Percentiles rank a stretch among this genome's conserved stretches.
These are phyloP conservation scores for Stevia rebaudiana DNA, from an alignment of 140 eudicot genomes.

Conservation along the genomic window DNA sequence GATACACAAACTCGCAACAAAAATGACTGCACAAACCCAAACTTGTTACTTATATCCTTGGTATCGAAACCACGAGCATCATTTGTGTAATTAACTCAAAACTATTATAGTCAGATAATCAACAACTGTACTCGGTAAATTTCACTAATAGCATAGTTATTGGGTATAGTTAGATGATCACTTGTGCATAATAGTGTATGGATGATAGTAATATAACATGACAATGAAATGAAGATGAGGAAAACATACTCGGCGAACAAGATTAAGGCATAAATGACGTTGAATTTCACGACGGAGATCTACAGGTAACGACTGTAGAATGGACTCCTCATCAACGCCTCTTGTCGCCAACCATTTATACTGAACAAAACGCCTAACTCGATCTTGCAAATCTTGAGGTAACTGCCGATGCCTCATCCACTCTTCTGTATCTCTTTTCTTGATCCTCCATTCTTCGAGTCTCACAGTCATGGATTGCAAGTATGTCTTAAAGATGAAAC, in stretches of 20 bases:
- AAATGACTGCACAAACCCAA: too few relatives aligned
- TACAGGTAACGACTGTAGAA: slow-evolving; percentile 61
- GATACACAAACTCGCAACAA: too few relatives aligned
- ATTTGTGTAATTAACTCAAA: too few relatives aligned
- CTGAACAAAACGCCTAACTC: slow-evolving; percentile 76
- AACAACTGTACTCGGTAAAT: too few relatives aligned
- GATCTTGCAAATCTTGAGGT: slow-evolving; percentile 62
- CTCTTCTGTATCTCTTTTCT: slow-evolving; percentile 80
- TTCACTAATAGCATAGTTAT: too few relatives aligned
- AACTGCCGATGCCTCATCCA: slow-evolving; percentile 98
- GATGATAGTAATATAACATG: not conserved
- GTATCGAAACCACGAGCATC: too few relatives aligned
- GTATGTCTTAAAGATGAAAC: slow-evolving; percentile 43
- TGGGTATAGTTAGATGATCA: not conserved
- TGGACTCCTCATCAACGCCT: slow-evolving; percentile 83
- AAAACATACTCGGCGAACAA: slow-evolving; percentile 82
- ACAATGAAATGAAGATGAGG: not conserved
- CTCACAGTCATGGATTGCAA: slow-evolving; percentile 81
- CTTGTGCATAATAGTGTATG: not conserved
- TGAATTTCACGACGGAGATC: slow-evolving; percentile 94
- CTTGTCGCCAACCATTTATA: slow-evolving; percentile 89
- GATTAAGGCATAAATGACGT: slow-evolving; percentile 84
- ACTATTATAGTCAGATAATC: not conserved
- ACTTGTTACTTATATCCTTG: too few relatives aligned
- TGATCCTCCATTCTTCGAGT: slow-evolving; percentile 88